phyloP scores from a whole-genome alignment of 140 eudicot species.

The Senecio squalidus region DNA sequence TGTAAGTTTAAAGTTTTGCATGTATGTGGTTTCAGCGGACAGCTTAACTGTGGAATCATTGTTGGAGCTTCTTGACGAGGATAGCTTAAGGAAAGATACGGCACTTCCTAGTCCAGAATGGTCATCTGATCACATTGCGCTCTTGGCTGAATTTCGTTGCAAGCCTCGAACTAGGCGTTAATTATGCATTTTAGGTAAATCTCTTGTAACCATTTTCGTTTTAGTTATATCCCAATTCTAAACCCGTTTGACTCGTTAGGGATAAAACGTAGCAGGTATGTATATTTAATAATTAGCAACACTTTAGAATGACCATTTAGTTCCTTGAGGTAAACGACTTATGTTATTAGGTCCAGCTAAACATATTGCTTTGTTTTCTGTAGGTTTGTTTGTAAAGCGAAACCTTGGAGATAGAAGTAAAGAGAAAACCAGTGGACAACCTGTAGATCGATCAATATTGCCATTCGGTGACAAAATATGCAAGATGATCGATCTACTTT shows the following conservation, averaged over 20 bases:
- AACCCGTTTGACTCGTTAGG: too few species aligned
- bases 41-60: conserved; percentile 80
- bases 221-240: too few species aligned
- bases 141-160: conserved; percentile 92
- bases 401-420: conserved; percentile 33
- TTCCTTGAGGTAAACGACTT: too few species aligned
- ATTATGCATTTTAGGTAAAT: conserved; percentile 40
- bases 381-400: conserved; percentile 32
- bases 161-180: conserved; percentile 79
- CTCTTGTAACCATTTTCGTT: too few species aligned
- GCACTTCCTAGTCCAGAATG: conserved; percentile 98
- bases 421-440: conserved; percentile 14
- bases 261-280: too few species aligned
- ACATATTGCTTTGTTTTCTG: neutral
- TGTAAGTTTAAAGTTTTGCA: neutral
- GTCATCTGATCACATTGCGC: conserved; percentile 98
- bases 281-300: too few species aligned
- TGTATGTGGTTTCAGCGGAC: conserved; percentile 59
- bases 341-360: too few species aligned
- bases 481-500: conserved; percentile 35
- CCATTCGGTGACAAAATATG: too few species aligned
- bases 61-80: conserved; percentile 94
- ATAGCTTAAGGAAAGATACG: conserved; percentile 86
- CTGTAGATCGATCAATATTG: too few species aligned
- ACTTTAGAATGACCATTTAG: too few species aligned